These are phyloP conservation scores for Trichomonas tenax DNA, from an alignment of 208 protist genomes.

Conservation along the genomic window DNA sequence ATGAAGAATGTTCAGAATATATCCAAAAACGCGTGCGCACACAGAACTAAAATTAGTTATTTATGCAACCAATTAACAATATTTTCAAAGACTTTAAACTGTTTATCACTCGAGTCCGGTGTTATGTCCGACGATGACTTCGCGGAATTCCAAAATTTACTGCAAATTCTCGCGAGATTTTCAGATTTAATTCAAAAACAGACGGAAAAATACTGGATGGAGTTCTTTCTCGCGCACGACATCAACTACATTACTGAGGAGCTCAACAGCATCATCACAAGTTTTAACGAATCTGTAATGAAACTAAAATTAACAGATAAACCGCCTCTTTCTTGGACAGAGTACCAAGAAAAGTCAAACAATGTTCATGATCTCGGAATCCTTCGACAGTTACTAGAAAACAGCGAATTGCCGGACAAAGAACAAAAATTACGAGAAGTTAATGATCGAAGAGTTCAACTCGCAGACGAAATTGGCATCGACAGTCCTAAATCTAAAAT, in stretches of 20 bases:
- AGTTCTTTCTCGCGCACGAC: neutral
- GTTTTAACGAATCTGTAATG: neutral
- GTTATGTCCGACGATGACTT: neutral
- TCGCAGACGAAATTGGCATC: neutral
- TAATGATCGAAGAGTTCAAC: neutral
- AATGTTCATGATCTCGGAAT: neutral
- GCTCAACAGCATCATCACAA: neutral
- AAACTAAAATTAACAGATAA: neutral
- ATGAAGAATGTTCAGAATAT: neutral
- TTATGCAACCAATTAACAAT: neutral
- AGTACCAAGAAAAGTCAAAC: neutral
- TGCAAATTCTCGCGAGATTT: neutral
- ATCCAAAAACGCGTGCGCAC: neutral
- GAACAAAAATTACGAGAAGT: neutral
- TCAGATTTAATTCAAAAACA: neutral
- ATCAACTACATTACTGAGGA: neutral
- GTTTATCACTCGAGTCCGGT: neutral
- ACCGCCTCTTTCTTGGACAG: neutral
- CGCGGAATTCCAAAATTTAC: neutral
- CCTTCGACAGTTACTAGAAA: neutral
- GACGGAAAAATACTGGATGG: neutral
- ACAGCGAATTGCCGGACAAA: neutral
- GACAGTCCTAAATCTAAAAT: neutral
- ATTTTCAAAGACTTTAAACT: neutral
- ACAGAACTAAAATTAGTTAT: neutral